Percentiles rank a stretch among this genome's conserved stretches.
phyloP scores from a whole-genome alignment of 2,329 filamentous ascomycete species.

The Torrubiellomyces zombiae region DNA sequence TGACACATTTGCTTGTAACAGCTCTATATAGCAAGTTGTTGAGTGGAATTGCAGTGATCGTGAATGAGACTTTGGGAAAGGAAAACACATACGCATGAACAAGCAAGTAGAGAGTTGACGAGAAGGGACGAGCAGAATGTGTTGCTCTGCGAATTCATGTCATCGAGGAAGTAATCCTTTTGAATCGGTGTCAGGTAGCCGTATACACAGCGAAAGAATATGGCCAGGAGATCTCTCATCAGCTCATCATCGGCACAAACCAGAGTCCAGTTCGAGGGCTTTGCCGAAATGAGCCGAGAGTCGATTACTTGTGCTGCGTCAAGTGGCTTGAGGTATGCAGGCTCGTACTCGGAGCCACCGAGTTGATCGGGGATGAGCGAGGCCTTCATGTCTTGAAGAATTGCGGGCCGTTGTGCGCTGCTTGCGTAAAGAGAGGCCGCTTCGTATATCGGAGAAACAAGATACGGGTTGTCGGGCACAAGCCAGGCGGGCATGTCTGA shows the following conservation, averaged over 20 bases:
- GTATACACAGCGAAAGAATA: conserved; percentile 14
- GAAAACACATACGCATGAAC: conserved; percentile 14
- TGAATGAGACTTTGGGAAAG: conserved; percentile 7
- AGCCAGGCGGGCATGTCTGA: conserved; percentile 13
- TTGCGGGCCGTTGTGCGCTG: too few species aligned
- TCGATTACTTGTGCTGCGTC: conserved; percentile 14
- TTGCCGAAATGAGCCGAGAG: conserved; percentile 10
- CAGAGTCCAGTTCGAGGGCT: conserved; percentile 16
- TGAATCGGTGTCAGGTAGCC: conserved; percentile 16
- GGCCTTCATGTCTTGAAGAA: too few species aligned
- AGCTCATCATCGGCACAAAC: conserved; percentile 15
- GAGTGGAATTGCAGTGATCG: too few species aligned
- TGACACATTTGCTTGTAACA: conserved; percentile 10
- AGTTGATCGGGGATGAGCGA: too few species aligned
- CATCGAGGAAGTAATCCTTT: conserved; percentile 18
- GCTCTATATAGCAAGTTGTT: conserved; percentile 8
- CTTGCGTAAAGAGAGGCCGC: not conserved
- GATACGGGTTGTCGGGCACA: conserved; percentile 8
- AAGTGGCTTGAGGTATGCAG: conserved; percentile 14
- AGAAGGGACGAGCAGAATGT: conserved; percentile 18
- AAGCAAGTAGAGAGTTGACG: conserved; percentile 17
- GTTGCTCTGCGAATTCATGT: conserved; percentile 12
- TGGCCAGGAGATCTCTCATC: conserved; percentile 11
- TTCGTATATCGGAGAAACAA: conserved; percentile 9
- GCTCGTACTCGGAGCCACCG: too few species aligned